Percentiles rank a stretch among this genome's conserved stretches.
phyloP scores from a whole-genome alignment of 305 asterid genomes.

The Solanum hybrid region DNA sequence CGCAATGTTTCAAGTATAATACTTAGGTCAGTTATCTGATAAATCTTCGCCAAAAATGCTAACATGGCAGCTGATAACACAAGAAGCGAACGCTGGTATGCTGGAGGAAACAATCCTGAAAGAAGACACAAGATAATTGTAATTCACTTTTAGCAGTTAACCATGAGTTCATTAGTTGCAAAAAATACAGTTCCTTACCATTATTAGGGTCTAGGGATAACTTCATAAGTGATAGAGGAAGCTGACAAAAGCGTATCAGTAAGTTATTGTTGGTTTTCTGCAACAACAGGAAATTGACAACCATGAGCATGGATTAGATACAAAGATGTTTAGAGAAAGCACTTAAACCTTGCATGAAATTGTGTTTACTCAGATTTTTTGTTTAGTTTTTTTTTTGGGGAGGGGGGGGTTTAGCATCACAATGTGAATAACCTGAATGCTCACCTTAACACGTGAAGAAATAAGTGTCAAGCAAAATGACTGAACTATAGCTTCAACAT shows the following conservation, averaged over 20 bases:
- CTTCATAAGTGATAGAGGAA: conserved; percentile 72
- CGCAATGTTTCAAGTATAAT: conserved; percentile 42
- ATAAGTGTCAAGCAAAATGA: conserved; percentile 73
- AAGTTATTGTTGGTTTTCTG: conserved; percentile 50
- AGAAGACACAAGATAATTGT: conserved; percentile 1
- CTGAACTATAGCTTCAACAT: conserved; percentile 85
- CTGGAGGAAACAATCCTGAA: conserved; percentile 59
- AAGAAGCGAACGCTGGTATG: conserved; percentile 62
- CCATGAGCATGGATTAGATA: background rate
- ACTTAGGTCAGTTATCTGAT: conserved; percentile 43
- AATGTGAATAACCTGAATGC: background rate
- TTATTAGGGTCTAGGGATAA: conserved; percentile 48
- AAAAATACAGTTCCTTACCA: conserved; percentile 29
- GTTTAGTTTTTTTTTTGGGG: background rate
- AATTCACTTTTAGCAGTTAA: background rate
- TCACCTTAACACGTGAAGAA: conserved; percentile 63
- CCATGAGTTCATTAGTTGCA: background rate
- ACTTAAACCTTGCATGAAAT: background rate
- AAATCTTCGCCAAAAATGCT: conserved; percentile 68
- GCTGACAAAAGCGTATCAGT: conserved; percentile 69
- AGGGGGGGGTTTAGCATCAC: background rate
- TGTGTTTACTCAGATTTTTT: background rate
- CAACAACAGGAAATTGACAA: conserved; percentile 21
- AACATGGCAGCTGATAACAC: conserved; percentile 69
- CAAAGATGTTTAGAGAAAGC: background rate